Percentiles rank a stretch among this genome's conserved stretches.
These are phyloP conservation scores for Chaetomiaceae sp. DNA, from an alignment of 2,329 filamentous ascomycete genomes.

Conservation along the genomic window DNA sequence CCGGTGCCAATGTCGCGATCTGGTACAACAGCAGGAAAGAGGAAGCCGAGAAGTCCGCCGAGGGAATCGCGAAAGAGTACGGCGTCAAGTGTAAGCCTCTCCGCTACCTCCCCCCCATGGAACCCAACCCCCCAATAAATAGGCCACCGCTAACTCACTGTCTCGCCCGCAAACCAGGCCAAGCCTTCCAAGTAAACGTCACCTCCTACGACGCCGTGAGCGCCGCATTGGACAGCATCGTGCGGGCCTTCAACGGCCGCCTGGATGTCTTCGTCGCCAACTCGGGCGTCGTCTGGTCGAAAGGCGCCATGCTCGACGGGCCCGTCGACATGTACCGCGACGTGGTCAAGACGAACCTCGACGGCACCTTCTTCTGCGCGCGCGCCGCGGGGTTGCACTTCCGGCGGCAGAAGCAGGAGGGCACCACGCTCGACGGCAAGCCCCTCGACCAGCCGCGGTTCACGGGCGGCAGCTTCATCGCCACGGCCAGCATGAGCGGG, in stretches of 20 bases:
- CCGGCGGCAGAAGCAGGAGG: conserved; percentile 64
- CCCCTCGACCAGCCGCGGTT: conserved; percentile 51
- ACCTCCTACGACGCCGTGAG: conserved; percentile 49
- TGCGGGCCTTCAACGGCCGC: conserved; percentile 66
- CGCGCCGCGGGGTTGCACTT: conserved; percentile 66
- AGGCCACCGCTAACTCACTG: not conserved
- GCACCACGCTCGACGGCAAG: conserved; percentile 58
- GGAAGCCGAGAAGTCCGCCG: conserved; percentile 57
- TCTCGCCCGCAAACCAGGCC: conserved; percentile 38
- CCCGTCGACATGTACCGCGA: conserved; percentile 59
- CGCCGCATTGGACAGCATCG: conserved; percentile 47
- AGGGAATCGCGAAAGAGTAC: conserved; percentile 60
- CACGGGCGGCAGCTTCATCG: conserved; percentile 66
- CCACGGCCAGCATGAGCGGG: conserved; percentile 73
- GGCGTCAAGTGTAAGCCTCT: conserved; percentile 59
- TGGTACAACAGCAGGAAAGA: conserved; percentile 69
- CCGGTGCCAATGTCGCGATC: conserved; percentile 66
- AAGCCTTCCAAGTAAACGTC: conserved; percentile 60
- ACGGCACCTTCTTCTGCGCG: conserved; percentile 75
- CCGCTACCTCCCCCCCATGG: not conserved
- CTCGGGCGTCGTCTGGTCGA: conserved; percentile 68
- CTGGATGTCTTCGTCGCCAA: conserved; percentile 79
- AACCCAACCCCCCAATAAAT: not conserved
- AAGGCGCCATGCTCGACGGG: conserved; percentile 64
- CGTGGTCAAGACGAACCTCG: conserved; percentile 67